Evolutionary conservation across 164 flowering plant species (phyloP).

Genomic region (Tinospora cordifolia): DNA sequence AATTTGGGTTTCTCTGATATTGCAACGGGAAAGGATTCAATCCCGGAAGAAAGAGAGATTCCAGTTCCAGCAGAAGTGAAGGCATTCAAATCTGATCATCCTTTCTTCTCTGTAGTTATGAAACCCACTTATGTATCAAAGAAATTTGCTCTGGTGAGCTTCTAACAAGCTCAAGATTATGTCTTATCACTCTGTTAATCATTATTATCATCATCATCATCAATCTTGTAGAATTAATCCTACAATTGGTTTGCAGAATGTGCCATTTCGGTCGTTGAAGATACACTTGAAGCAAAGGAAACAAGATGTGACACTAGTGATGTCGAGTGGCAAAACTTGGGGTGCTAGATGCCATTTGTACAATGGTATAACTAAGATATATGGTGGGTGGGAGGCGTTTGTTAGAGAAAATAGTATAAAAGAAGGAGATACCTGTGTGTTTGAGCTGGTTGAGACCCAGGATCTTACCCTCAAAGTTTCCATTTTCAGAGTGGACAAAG

Average conservation of each 20-base stretch:
- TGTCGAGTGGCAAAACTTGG: not conserved
- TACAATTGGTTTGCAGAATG: not conserved
- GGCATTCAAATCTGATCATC: slow-evolving; percentile 5
- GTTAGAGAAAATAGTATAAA: slow-evolving; percentile 18
- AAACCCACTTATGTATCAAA: slow-evolving; percentile 1
- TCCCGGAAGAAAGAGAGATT: not conserved
- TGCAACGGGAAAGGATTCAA: too few relatives aligned
- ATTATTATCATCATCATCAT: too few relatives aligned
- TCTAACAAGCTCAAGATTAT: too few relatives aligned
- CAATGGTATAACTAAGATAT: not conserved
- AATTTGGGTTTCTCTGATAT: too few relatives aligned
- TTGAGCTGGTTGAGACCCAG: slow-evolving; percentile 13
- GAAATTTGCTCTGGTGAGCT: slow-evolving; percentile 8
- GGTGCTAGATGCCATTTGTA: not conserved
- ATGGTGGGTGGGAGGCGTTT: not conserved
- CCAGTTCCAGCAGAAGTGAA: not conserved
- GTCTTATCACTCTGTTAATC: not conserved
- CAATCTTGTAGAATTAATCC: not conserved
- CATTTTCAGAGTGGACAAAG: not conserved
- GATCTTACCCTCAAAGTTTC: slow-evolving; percentile 3
- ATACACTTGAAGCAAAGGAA: not conserved
- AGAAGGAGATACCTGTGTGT: slow-evolving; percentile 24
- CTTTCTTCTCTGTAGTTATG: slow-evolving; percentile 5
- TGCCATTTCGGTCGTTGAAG: slow-evolving; percentile 4
- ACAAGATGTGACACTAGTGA: not conserved